Base-by-base conservation (phyloP, 805 yeast genomes). In the Nakazawaea ernobii region DNA sequence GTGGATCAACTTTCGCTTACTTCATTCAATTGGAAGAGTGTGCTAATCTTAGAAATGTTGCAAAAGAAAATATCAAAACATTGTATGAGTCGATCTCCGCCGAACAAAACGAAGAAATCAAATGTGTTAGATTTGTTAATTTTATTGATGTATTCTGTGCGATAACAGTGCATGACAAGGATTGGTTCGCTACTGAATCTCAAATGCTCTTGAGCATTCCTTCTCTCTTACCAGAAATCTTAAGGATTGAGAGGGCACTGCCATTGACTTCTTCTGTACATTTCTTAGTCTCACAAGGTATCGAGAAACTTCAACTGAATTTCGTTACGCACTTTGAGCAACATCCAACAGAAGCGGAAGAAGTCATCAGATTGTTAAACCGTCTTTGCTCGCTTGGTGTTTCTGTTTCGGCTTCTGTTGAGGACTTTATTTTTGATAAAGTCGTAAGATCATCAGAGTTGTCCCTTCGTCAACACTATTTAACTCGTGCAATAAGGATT, bases 261-360 rank as follows among this genome's bases (percentile, higher is more conserved):
- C 63, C 78, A 0, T 61, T 80, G 49, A 71, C 77, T 1, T 81
- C 90, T 0, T 68, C 82, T 1, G 69, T 79, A 15, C 87, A 83
- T 50, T 76, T 90, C 58, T 87, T 85, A 58, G 71, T 87, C 3
- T 83, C 77, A 32, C 90, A 85, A 58, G 80, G 94, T 0, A 67
- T 86, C 26, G 74, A 74, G 24, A 80, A 76, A 46, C 69, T 87
- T 40, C 92, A 87, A 59, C 41, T 45, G 0, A 49, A 80, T 0
- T 74, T 74, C 48, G 68, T 78, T 6, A 48, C 49, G 4, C 70
- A 64, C 53, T 58, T 75, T 42, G 54, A 65, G 10, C 49, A 54
- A 11, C 59, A 63, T 27, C 55, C 67, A 1, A 60, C 58, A 2
- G 74, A 76, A 33, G 59, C 62, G 40, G 70, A 67, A 13, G 57